Evolutionary conservation across 169 alveolate genomes (phyloP).

Genomic region (Plasmodium falciparum): DNA sequence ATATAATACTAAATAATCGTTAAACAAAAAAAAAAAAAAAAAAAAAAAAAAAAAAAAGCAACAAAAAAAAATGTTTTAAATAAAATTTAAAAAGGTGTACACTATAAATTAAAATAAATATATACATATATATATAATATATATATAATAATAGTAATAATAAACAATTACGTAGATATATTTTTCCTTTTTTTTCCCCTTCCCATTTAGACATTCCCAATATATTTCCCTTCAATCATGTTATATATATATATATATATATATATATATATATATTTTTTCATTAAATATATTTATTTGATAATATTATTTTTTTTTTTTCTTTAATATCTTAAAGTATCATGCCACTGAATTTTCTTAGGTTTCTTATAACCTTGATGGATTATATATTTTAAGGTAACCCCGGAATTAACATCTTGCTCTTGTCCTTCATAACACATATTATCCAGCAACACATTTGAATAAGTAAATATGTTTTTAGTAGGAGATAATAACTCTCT

Average conservation of each 20-base stretch:
- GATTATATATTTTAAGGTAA: conserved; percentile 62
- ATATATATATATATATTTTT: conserved; percentile 1
- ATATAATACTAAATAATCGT: no score
- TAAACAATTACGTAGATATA: background rate
- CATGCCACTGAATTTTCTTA: conserved; percentile 52
- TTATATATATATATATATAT: conserved; percentile 2
- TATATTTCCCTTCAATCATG: background rate
- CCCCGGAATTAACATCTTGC: background rate
- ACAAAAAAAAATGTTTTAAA: no score
- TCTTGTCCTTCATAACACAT: background rate
- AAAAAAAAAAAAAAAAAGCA: no score
- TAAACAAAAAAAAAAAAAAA: no score
- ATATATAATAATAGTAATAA: background rate
- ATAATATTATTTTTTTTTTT: background rate
- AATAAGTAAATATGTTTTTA: background rate
- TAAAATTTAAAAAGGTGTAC: no score
- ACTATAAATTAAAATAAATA: no score
- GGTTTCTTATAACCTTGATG: conserved; percentile 61
- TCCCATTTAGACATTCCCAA: background rate
- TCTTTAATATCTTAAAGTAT: conserved; percentile 29
- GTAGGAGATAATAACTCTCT: conserved; percentile 51
- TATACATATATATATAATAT: background rate
- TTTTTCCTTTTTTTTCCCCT: background rate
- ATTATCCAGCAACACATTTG: background rate
- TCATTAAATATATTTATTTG: no score